Base-by-base conservation (phyloP, 768 basidiomycete species). In the Collybia sp. region DNA sequence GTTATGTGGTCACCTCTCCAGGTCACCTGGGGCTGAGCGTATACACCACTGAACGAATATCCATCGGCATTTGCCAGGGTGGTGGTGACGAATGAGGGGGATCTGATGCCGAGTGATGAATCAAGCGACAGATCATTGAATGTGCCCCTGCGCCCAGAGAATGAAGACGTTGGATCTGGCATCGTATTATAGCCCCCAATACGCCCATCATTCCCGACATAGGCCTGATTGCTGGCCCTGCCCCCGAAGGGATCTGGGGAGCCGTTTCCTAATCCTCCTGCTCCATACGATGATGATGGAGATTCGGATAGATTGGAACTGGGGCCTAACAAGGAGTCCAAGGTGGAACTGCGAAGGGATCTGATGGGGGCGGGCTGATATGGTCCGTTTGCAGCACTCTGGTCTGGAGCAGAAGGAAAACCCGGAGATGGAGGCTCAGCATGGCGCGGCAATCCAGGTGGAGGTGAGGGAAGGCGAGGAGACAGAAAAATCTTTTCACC, bases 211-310 rank as follows among this genome's bases (percentile, higher is more conserved):
- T 45, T 53, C 16, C 53, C 50, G 32, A 61, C 70, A 25, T 67
- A 58, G 31, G 64, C 62, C 33, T 65, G 72, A 17, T 52, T 60
- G 30, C 68, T 8, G 8, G 25, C 63, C 45, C 75, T 71, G 17
- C 77, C 73, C 43, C 72, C 74, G 52, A 85, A 78, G n/a, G 78
- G 75, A 61, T 89, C 88, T 0, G 88, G 87, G 30, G 87, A 88
- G 15, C 71, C 73, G 51, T 81, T 78, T 38, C 76, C 72, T 58
- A 85, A 84, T 50, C 81, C 67, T 25, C 75, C 77, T 20, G 71
- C 77, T 48, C 83, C 77, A 36, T 87, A 75, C 3, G 85, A 85
- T 1, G 88, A 88, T 2, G 83, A 76, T 2, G 86, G 85, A 8
- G 88, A 88, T 48, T 85, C 82, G 12, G 83, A 76, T 30, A 75